Evolutionary conservation across 2,329 filamentous ascomycete genomes (phyloP).

Genomic region (Ophiocordyceps camponoti-rufipedis): DNA sequence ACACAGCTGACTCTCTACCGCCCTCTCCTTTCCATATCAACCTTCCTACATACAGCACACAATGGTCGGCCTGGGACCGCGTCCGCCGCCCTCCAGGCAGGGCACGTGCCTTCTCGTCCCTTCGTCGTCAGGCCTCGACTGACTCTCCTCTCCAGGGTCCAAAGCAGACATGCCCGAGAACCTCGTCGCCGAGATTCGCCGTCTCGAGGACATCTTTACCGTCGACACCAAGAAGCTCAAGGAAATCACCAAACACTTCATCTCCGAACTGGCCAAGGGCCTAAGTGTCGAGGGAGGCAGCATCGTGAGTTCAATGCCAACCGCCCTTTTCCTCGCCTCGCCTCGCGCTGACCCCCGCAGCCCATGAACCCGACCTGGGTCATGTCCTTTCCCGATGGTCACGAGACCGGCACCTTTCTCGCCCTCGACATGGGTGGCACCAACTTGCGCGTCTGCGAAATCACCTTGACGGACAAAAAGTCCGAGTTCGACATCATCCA

Average conservation of each 20-base stretch:
- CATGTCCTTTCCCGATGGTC: conserved; percentile 69
- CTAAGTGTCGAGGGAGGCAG: conserved; percentile 75
- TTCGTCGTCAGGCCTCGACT: not conserved
- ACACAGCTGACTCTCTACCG: conserved; percentile 15
- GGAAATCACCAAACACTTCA: conserved; percentile 76
- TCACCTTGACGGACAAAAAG: conserved; percentile 70
- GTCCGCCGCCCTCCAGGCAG: conserved; percentile 37
- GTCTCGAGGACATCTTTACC: conserved; percentile 69
- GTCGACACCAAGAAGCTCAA: conserved; percentile 68
- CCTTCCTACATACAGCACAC: conserved; percentile 5
- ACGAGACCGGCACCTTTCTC: conserved; percentile 75
- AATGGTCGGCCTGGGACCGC: conserved; percentile 33
- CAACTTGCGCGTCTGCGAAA: conserved; percentile 87
- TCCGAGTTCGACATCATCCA: conserved; percentile 90
- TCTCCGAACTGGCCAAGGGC: conserved; percentile 73
- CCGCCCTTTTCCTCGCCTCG: not conserved
- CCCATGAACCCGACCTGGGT: conserved; percentile 98
- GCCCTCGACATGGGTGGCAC: conserved; percentile 94
- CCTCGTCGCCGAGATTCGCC: conserved; percentile 61
- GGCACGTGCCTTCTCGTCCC: conserved; percentile 34
- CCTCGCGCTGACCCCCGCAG: conserved; percentile 22
- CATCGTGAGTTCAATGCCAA: conserved; percentile 48
- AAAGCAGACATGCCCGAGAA: conserved; percentile 82
- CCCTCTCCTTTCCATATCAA: conserved; percentile 3
- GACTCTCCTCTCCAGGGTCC: conserved; percentile 40